These are phyloP conservation scores for Pythium utonaiense DNA, from an alignment of 352 stramenopile species.

Conservation along the genomic window DNA sequence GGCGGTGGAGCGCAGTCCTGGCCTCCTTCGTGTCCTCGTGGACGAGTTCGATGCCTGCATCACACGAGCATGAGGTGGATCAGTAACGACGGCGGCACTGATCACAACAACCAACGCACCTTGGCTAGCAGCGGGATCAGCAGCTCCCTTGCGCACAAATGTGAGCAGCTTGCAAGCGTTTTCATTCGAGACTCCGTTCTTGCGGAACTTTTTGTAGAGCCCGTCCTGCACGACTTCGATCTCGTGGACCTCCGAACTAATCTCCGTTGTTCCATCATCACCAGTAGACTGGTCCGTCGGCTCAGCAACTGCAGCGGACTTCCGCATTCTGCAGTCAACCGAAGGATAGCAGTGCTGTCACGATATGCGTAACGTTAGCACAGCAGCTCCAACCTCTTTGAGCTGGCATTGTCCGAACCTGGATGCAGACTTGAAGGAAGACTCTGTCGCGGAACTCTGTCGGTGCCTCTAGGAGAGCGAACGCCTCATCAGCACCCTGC, in stretches of 20 bases:
- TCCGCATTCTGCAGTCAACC: conserved; percentile 57
- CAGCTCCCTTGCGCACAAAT: conserved; percentile 55
- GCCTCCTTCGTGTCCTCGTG: conserved; percentile 65
- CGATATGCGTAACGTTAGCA: neutral
- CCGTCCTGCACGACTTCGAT: conserved; percentile 61
- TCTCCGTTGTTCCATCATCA: conserved; percentile 7
- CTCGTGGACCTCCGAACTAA: conserved; percentile 10
- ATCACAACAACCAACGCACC: conserved; percentile 26
- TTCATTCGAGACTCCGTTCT: conserved; percentile 38
- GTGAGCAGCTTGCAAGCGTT: conserved; percentile 52
- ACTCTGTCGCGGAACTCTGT: conserved; percentile 53
- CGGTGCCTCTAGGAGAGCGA: conserved; percentile 31
- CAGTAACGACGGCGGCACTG: too few species aligned
- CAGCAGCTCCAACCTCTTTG: neutral
- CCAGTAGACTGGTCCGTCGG: neutral
- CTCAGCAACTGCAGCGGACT: neutral
- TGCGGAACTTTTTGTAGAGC: conserved; percentile 63
- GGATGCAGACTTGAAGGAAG: conserved; percentile 70
- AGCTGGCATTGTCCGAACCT: conserved; percentile 29
- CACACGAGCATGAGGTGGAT: neutral
- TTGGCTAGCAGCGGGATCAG: conserved; percentile 28
- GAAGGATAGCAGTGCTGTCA: conserved; percentile 59
- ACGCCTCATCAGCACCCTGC: conserved; percentile 1
- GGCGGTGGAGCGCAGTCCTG: conserved; percentile 53
- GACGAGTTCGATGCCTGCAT: conserved; percentile 43